Evolutionary conservation across 1,284 basidiomycete genomes (phyloP), one percentile per base, ranked within the genome.

Genomic region (Bjerkandera adusta): DNA sequence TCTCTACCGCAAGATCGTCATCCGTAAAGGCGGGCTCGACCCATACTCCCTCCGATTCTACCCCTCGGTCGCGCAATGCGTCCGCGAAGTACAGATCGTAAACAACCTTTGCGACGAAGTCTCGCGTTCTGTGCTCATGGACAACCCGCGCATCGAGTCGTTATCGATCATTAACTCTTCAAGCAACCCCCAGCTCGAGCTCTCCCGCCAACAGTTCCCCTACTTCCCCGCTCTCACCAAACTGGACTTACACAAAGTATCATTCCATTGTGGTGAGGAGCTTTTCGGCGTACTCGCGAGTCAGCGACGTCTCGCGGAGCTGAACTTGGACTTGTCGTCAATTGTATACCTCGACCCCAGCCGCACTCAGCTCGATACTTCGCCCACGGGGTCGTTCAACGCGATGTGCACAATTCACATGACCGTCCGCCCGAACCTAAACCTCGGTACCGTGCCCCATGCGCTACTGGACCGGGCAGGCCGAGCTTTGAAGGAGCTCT

Each of bases 21-120:
- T 54, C 21, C 30, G 30, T n/a, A 25, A 36, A 7, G 42, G 49
- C n/a, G 51, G 51, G 5, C 48, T 27, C 20, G 51, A 53, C 37
- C 51, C 51, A 3, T 53, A 48, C 42, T 45, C 25, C 6, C 39
- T 53, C 7, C 36, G 43, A 4, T 44, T 42, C 21, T 48, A 22
- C 24, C 48, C 51, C 30, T n/a, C 34, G 12, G 42, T 53, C 27
- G 35, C 48, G 15, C 32, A n/a, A 11, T 35, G 33, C 35, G 25
- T 53, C 24, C 51, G 45, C 18, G 21, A 43, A 8, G 33, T 53
- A 2, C 16, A 29, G 5, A 37, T 53, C 7, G 33, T 22, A 12
- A 33, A 44, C 16, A 25, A 36, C 2, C 48, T 53, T 3, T 47
- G 32, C 29, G 13, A 32, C 7, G 51, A 53, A 32, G 32, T 53